Conservation (phyloP, 192 early-diverging fungal species). For the Chytriomyces sp. region DNA sequence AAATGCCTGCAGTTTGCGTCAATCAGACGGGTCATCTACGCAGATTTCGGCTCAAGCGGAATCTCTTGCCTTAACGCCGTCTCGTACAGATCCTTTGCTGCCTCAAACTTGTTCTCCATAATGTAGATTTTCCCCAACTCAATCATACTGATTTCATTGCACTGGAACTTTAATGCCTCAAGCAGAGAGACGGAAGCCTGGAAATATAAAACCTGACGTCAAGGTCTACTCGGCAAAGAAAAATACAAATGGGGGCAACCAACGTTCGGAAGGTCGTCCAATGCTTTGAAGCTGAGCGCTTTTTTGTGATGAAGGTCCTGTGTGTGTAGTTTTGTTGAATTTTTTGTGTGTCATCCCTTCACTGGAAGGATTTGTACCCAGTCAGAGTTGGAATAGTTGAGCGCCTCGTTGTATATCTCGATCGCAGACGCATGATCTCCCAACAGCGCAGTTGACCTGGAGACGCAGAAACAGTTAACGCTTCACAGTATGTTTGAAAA, state of each 20-base stretch:
- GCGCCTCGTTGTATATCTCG: neutral
- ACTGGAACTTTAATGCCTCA: neutral
- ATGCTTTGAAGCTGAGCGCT: neutral
- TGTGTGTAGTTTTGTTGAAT: neutral
- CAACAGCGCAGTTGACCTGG: neutral
- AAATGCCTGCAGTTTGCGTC: neutral
- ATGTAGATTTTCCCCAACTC: neutral
- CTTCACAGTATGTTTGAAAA: neutral
- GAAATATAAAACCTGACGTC: neutral
- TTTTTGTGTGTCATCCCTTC: neutral
- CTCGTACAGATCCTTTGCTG: neutral
- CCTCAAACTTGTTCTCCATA: neutral
- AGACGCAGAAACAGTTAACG: neutral
- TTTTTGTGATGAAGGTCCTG: neutral
- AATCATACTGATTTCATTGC: neutral
- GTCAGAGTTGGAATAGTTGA: neutral
- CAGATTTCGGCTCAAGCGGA: neutral
- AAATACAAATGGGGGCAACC: neutral
- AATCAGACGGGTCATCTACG: neutral
- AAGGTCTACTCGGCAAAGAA: neutral
- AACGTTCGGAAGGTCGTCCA: neutral
- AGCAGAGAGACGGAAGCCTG: neutral
- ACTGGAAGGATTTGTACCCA: neutral
- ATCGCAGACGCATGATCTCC: neutral
- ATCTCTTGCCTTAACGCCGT: neutral